Evolutionary conservation across 192 early-diverging fungal genomes (phyloP), one percentile per base, ranked within the genome.

Genomic region (Coemansia sp.): DNA sequence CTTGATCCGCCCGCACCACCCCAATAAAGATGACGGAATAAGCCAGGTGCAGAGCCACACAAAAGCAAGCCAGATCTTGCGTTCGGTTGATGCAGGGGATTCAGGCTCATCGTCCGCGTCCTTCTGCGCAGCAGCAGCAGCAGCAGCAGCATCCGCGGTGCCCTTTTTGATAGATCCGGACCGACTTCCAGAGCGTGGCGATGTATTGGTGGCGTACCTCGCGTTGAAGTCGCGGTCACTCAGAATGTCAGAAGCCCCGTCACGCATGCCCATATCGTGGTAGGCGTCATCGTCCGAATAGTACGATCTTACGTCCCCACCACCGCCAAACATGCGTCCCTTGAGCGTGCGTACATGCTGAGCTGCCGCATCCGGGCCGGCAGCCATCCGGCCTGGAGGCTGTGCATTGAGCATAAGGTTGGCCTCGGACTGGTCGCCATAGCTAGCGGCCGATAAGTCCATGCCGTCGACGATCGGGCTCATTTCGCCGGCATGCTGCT

Each of bases 1-100:
- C 71, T 88, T 86, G 87, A 95, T 92, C 39, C 89, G 83, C 25
- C 93, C 93, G 68, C 92, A 90, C 65, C 72, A 85, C 16, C 40
- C 58, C 39, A 99, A 64, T 25, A 79, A 85, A 20, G 63, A 66
- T 28, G 85, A 84, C n/a, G 96, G 96, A 39, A 98, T 84, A 90
- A 72, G 59, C 73, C 72, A 83, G 9, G 82, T 83, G 52, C 58
- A 70, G 7, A 71, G 26, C 82, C 76, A 76, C 35, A 75, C 74
- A 64, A 75, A 72, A 26, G 66, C 70, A 18, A 83, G 59, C 81
- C 81, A 83, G 56, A 58, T 26, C 64, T 71, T 79, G 68, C 81
- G 81, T 2, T 45, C 58, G 87, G 57, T 58, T 7, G 81, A 57
- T 2, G 63, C 66, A 9, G 74, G 74, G n/a, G 91, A 15, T 87